Base-by-base conservation (phyloP, 2,329 filamentous ascomycete species). In the Cadophora sp. region DNA sequence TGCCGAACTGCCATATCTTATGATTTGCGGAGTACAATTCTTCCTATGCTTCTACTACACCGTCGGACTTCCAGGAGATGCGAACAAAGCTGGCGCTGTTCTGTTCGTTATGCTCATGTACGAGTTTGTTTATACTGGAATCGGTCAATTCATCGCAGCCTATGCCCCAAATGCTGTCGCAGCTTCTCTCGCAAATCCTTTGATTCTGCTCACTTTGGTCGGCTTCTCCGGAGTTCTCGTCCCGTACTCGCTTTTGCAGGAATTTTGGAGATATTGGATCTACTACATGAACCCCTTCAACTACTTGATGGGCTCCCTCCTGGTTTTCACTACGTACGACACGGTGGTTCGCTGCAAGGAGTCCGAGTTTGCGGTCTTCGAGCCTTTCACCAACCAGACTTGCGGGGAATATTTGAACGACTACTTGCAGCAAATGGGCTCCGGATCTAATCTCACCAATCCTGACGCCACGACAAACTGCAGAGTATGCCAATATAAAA, bases 151-250 rank as follows among this genome's bases (percentile, higher is more conserved):
- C 72, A 80, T 89, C n/a, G 86, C 86, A 0, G 86, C 87, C 0
- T 89, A 88, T 66, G 84, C 86, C 0, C 87, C 87, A 0, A 89
- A 87, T 68, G 85, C 83, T 36, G 83, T 87, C 8, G 88, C 88
- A 48, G 87, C 87, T 0, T 80, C 85, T 0, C 80, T 89, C 4
- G 82, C 83, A 68, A 89, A 88, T 1, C 75, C 75, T 4, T 70
- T 75, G 64, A 73, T 77, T 59, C 73, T 76, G 59, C 72, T 73
- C 8, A 80, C 95, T 89, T 70, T 92, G 91, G 2, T 93, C 91
- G 78, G 91, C 89, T 14, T 91, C 91, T 0, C 89, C 83, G 68
- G 93, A 91, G 80, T 92, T 89, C 2, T 91, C 90, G 73, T 92
- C 91, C 73, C 88, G 84, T 68, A 94, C 92, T 73, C 79, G 79